phyloP scores from a whole-genome alignment of 2,329 filamentous ascomycete species.

The Hymenoscyphus scutula region DNA sequence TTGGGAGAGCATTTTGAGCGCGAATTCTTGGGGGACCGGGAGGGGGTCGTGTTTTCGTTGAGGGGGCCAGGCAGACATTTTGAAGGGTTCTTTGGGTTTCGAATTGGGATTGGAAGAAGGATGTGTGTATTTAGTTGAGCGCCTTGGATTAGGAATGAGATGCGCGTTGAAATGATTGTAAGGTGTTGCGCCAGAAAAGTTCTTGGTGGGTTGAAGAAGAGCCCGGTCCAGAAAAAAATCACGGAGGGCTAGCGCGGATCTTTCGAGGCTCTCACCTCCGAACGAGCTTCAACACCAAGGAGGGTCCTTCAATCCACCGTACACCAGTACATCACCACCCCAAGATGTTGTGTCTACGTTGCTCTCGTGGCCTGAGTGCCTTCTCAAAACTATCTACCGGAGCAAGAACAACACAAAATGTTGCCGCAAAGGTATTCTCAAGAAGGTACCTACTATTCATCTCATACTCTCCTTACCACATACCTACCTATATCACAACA shows the following conservation, averaged over 20 bases:
- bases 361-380: slow-evolving; percentile 27
- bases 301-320: background rate
- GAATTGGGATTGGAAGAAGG: background rate
- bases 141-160: background rate
- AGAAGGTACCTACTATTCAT: slow-evolving; percentile 25
- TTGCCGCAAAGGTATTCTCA: slow-evolving; percentile 16
- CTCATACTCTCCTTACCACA: background rate
- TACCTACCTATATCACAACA: slow-evolving; percentile 8
- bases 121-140: background rate
- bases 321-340: background rate
- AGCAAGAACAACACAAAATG: slow-evolving; percentile 14
- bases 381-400: slow-evolving; percentile 15
- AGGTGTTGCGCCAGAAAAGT: slow-evolving; percentile 2
- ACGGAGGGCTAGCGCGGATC: background rate
- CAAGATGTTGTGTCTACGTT: slow-evolving; percentile 35
- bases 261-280: background rate
- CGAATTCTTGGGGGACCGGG: slow-evolving; percentile 30
- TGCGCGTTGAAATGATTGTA: background rate
- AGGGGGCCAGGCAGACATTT: slow-evolving; percentile 36
- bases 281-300: slow-evolving; percentile 5
- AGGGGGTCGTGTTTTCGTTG: slow-evolving; percentile 28
- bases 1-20: slow-evolving; percentile 32
- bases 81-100: slow-evolving; percentile 2
- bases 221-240: background rate
- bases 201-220: background rate